Evolutionary conservation across 805 yeast genomes (phyloP), one percentile per base, ranked within the genome.

Genomic region (Nakazawaea ernobii): DNA sequence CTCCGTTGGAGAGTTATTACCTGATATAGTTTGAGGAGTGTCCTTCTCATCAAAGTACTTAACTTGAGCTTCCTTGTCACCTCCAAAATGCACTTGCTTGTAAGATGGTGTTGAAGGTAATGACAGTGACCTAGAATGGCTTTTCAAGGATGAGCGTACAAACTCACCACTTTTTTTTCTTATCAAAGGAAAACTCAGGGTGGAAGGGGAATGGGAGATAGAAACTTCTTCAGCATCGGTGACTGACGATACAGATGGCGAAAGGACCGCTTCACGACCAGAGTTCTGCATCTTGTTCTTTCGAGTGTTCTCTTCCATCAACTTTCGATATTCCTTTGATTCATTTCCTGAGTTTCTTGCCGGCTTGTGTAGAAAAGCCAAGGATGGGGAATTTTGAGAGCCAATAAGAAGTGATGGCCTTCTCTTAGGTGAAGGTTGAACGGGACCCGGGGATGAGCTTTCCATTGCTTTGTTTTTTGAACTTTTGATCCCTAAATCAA

Each of bases 151-250:
- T 2, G 91, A 79, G 59, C 86, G 86, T 35, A 88, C 85, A 39
- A 86, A 68, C 60, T 89, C 96, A 11, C 96, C 97, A 1, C 89
- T 79, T 62, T 90, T 90, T 62, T 90, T 91, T 41, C 95, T 79
- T 3, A 88, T 77, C 48, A 86, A 66, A 2, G 71, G 69, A 13
- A 43, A 20, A 43, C 38, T 33, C 32, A 20, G 9, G n/a, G 13
- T 15, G 8, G 49, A 36, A 32, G 45, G 40, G 13, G 44, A 35
- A 8, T 20, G 20, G 24, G 36, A 17, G 6, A 32, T 10, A 6
- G 35, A 37, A 8, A 10, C 45, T 8, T 24, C 47, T 10, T 37
- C 38, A 9, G 35, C 9, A 5, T 42, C 42, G 2, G 35, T 24
- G 28, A 35, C 11, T 27, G 36, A n/a, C 2, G 45, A 46, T 13